These are phyloP conservation scores for Candida rishiriensis DNA, from an alignment of 805 yeast genomes.

Conservation along the genomic window DNA sequence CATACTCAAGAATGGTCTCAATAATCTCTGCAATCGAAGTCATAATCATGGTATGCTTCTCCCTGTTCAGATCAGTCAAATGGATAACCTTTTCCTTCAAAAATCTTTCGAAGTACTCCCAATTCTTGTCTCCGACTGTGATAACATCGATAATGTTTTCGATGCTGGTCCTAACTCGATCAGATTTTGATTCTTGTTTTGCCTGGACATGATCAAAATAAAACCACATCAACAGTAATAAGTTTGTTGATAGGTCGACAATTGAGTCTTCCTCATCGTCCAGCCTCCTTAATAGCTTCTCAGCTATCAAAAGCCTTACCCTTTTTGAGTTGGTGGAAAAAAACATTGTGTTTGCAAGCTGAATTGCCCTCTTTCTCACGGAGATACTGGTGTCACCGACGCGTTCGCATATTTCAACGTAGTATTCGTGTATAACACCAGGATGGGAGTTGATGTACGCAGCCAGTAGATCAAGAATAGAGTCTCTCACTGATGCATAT, in stretches of 20 bases:
- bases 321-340: constrained; percentile 25
- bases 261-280: constrained; percentile 70
- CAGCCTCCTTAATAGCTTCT: constrained; percentile 47
- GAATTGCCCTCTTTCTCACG: constrained; percentile 61
- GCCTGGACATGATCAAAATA: not conserved
- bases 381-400: constrained; percentile 55
- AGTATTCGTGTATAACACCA: constrained; percentile 43
- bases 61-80: constrained; percentile 17
- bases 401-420: constrained; percentile 44
- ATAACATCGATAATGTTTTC: constrained; percentile 38
- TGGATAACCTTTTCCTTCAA: constrained; percentile 41
- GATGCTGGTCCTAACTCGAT: constrained; percentile 10
- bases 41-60: constrained; percentile 13
- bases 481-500: constrained; percentile 72
- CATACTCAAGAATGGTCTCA: constrained; percentile 32
- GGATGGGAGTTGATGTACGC: constrained; percentile 42
- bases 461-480: constrained; percentile 64
- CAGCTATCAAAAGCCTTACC: constrained; percentile 40
- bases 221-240: constrained; percentile 38
- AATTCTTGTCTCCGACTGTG: constrained; percentile 33
- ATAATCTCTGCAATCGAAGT: constrained; percentile 27
- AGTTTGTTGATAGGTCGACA: constrained; percentile 36
- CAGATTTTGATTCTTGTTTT: not conserved
- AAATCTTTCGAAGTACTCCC: constrained; percentile 44
- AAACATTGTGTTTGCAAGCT: constrained; percentile 47